Conservation (phyloP, 495 filamentous ascomycete species). For the Staphylotrichum tortipilum region DNA sequence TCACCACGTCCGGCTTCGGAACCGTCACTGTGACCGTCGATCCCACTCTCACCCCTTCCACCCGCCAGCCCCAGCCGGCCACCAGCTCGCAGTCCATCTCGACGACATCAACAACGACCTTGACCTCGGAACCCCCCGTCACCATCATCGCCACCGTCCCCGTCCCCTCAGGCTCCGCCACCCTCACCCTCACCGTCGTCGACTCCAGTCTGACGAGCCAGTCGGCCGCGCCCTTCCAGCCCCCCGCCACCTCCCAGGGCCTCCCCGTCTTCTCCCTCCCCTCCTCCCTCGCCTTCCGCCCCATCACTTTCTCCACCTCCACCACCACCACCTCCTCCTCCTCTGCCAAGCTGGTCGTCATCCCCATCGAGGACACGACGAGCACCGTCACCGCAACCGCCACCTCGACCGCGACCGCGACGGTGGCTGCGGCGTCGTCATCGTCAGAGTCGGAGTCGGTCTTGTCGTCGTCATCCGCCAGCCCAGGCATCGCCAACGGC, state of each 20-base stretch:
- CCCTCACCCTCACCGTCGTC: constrained; percentile 5
- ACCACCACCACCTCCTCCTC: not conserved
- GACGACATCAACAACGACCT: not conserved
- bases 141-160: constrained; percentile 6
- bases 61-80: no score
- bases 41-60: no score
- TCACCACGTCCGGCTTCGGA: not conserved
- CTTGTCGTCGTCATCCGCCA: no score
- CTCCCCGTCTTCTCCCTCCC: not conserved
- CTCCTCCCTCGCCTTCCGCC: not conserved
- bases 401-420: no score
- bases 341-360: not conserved
- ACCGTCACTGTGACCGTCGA: constrained; percentile 11
- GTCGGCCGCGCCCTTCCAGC: not conserved
- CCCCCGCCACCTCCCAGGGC: not conserved
- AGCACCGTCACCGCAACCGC: not conserved
- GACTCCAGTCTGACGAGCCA: not conserved
- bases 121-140: not conserved
- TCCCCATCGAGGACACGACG: not conserved
- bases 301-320: not conserved
- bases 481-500: constrained; percentile 5
- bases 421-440: no score
- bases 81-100: no score
- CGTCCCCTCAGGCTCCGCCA: not conserved
- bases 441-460: no score